Conservation (phyloP, 139 green algal genomes). For the Raphidocelis subcapitata region DNA sequence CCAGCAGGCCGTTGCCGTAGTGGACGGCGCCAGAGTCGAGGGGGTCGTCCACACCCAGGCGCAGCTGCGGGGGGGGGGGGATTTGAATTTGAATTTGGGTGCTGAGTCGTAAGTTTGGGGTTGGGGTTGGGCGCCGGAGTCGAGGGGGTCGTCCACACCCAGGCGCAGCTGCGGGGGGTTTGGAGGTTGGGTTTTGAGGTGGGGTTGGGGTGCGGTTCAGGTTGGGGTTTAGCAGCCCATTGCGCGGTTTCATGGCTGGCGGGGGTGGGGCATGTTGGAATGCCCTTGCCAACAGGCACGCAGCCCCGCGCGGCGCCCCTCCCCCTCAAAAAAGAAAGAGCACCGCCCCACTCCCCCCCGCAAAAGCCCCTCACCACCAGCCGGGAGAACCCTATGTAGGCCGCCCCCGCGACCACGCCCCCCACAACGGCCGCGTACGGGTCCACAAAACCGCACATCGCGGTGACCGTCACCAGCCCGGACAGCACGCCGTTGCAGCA, state of each 20-base stretch:
- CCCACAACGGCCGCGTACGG: constrained; percentile 44
- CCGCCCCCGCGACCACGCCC: constrained; percentile 25
- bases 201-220: neutral
- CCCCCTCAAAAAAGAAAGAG: neutral
- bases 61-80: constrained; percentile 1
- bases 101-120: neutral
- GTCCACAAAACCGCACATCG: constrained; percentile 42
- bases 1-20: constrained; percentile 28
- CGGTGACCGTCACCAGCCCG: constrained; percentile 39
- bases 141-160: constrained; percentile 48
- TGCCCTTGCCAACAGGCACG: neutral
- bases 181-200: neutral
- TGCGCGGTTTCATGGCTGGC: too few species aligned
- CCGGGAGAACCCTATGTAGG: constrained; percentile 31
- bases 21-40: constrained; percentile 43
- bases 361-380: constrained; percentile 33
- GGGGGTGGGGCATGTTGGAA: too few species aligned
- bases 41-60: constrained; percentile 44
- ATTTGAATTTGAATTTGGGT: neutral
- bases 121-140: constrained; percentile 28
- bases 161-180: constrained; percentile 11
- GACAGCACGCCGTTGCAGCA: constrained; percentile 45
- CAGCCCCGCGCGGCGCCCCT: neutral
- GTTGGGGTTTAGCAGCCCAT: too few species aligned
- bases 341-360: neutral